A percentile compares a stretch with the other conserved stretches of the same genome.
phyloP scores from a whole-genome alignment of 140 eudicot species.

The Stevia rebaudiana region DNA sequence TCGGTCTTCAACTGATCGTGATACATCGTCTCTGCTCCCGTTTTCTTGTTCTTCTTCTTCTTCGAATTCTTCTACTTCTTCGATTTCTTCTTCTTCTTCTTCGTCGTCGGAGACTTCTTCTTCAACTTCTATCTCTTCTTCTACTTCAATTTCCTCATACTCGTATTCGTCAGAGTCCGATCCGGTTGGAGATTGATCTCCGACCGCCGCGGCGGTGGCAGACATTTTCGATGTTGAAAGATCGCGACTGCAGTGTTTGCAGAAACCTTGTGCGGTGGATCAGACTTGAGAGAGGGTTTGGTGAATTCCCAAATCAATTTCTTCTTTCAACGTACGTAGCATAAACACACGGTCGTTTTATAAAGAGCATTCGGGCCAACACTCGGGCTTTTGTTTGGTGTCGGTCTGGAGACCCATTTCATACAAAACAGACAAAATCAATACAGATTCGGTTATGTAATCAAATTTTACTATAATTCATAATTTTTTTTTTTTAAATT shows the following conservation, averaged over 20 bases:
- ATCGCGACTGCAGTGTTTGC: neutral
- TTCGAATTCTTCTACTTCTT: conserved; percentile 35
- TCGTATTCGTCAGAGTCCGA: conserved; percentile 48
- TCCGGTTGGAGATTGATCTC: conserved; percentile 19
- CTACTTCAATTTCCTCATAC: conserved; percentile 52
- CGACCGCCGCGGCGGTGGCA: conserved; percentile 11
- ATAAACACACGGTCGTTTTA: too few relatives aligned
- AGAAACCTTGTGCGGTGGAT: neutral
- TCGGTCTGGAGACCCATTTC: too few relatives aligned
- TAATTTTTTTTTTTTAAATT: too few relatives aligned
- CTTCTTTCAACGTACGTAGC: too few relatives aligned
- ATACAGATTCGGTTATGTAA: too few relatives aligned
- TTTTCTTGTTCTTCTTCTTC: conserved; percentile 30
- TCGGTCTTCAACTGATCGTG: conserved; percentile 21
- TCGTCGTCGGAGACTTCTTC: conserved; percentile 47
- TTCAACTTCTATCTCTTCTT: conserved; percentile 57
- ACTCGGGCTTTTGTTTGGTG: too few relatives aligned
- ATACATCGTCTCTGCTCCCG: conserved; percentile 26
- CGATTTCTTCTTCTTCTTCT: conserved; percentile 25
- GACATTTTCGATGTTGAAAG: conserved; percentile 31
- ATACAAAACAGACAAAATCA: too few relatives aligned
- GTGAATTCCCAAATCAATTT: too few relatives aligned
- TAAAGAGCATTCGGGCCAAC: too few relatives aligned
- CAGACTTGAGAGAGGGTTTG: neutral
- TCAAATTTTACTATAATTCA: too few relatives aligned